phyloP scores from a whole-genome alignment of 2,329 filamentous ascomycete genomes.

The Aureobasidium sp. region DNA sequence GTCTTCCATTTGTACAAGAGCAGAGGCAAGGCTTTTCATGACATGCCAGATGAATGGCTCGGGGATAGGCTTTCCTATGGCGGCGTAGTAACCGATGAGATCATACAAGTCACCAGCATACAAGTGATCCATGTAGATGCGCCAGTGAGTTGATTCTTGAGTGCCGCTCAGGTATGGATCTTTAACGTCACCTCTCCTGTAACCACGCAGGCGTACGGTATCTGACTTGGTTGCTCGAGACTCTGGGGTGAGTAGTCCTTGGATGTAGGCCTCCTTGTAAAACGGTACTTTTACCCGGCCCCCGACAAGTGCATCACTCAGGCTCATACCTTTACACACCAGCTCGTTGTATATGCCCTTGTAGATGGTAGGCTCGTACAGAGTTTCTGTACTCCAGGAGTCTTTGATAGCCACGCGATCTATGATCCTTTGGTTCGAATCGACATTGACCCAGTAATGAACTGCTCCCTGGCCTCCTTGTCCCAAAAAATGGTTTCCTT shows the following conservation, averaged over 20 bases:
- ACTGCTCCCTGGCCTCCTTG: background rate
- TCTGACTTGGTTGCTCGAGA: background rate
- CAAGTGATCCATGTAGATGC: background rate
- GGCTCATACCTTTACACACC: background rate
- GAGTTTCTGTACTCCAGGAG: background rate
- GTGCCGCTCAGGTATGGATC: background rate
- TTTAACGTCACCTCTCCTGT: background rate
- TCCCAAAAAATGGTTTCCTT: background rate
- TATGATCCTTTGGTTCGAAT: background rate
- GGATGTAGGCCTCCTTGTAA: background rate
- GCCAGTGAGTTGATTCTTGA: background rate
- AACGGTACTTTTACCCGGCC: background rate
- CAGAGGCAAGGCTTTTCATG: background rate
- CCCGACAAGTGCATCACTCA: background rate
- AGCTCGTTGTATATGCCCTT: background rate
- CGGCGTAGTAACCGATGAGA: background rate
- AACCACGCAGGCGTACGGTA: background rate
- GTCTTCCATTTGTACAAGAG: background rate
- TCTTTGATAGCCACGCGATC: slow-evolving; percentile 5
- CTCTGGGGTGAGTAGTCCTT: background rate
- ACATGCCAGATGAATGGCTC: background rate
- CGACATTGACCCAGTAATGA: background rate
- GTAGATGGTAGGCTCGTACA: background rate
- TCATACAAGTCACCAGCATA: background rate
- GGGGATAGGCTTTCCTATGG: background rate